phyloP scores from a whole-genome alignment of 306 rosid genomes.

The Castanea mollissima region DNA sequence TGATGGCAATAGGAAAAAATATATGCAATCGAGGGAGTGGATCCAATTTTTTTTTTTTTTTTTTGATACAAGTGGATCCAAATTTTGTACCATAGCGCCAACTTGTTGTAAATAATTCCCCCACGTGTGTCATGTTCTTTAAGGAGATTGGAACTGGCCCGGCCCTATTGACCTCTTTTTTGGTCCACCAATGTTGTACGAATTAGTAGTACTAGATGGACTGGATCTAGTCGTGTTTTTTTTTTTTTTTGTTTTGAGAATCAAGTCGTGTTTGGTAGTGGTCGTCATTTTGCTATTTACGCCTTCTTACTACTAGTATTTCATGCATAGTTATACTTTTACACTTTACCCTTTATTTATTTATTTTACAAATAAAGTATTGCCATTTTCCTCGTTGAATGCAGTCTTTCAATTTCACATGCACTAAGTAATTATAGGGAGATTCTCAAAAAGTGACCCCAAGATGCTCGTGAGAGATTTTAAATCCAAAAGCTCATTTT shows the following conservation, averaged over 20 bases:
- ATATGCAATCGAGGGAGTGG: too few species aligned
- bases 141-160: slow-evolving; percentile 14
- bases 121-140: slow-evolving; percentile 48
- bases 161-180: slow-evolving; percentile 18
- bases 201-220: slow-evolving; percentile 4
- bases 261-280: background rate
- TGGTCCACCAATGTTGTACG: slow-evolving; percentile 35
- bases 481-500: too few species aligned
- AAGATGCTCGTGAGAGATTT: too few species aligned
- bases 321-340: too few species aligned
- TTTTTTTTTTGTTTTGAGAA: too few species aligned
- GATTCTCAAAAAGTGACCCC: fast-evolving
- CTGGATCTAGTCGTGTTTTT: background rate
- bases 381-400: too few species aligned
- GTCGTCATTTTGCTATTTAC: background rate
- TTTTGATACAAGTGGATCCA: background rate
- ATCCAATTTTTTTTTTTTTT: background rate
- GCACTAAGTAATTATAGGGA: fast-evolving
- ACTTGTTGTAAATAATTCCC: slow-evolving; percentile 23
- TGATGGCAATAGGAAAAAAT: too few species aligned
- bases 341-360: too few species aligned
- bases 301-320: background rate
- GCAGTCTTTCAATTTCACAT: too few species aligned
- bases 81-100: background rate
- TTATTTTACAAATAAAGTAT: too few species aligned